Base-by-base conservation (phyloP, 441 rosid species). In the Populus hybrid region DNA sequence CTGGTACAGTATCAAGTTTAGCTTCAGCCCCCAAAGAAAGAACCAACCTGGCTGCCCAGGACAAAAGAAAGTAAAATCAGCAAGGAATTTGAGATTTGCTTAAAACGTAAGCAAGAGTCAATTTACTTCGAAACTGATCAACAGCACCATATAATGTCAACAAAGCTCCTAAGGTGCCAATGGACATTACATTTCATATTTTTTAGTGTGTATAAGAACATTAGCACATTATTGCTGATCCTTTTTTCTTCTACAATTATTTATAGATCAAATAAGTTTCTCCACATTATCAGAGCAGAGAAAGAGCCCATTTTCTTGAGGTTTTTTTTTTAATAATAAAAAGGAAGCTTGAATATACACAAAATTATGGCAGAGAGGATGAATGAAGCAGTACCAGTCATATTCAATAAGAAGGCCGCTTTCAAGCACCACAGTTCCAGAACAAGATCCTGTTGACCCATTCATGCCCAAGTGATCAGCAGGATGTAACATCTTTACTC, bases 1-100 rank as follows among this genome's bases (percentile, higher is more conserved):
- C 99, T 0, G 98, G 97, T 72, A 91, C 89, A 82, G 85, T 78
- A 83, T 93, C 97, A 70, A 93, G 94, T 79, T 88, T 93, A 57
- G 94, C 67, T 88, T 90, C 94, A 90, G 99, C 93, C 71, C 99
- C 99, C 86, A 95, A 86, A 88, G 98, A 94, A 90, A 95, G 97
- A 87, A 95, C 99, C 97, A 95, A 83, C 99, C 98, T 93, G 87
- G 88, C 97, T 93, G 96, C 84, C 97, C 94, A 87, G 69, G 75
- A 85, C 69, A 78, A 87, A 75, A 83, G 78, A 81, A 84, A 64
- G 79, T 79, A 74, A 77, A 61, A 82, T 89, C 86, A 87, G 86
- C n/a, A 35, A 35, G 19, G 72, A 64, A 50, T 68, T 77, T 83
- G 78, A 70, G 7, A 75, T 66, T 72, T 64, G 64, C 63, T 42